Evolutionary conservation across 768 basidiomycete species (phyloP).

Genomic region (Macrolepiota dolichaula): DNA sequence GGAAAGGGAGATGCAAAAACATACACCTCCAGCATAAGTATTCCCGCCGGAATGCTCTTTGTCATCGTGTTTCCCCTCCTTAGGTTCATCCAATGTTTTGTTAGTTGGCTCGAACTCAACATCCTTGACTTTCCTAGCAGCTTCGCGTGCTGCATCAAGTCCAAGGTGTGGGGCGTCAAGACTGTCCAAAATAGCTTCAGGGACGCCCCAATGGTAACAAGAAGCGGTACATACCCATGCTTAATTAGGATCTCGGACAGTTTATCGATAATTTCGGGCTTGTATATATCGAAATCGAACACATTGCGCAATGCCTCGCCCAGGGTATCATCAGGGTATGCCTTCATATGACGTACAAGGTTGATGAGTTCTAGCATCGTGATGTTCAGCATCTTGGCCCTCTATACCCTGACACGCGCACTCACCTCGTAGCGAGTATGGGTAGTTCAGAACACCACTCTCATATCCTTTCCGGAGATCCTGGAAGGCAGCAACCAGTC

Average conservation of each 20-base stretch:
- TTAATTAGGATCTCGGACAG: constrained; percentile 54
- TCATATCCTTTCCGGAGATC: constrained; percentile 60
- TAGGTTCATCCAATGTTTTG: constrained; percentile 49
- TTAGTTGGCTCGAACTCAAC: constrained; percentile 54
- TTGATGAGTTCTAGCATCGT: constrained; percentile 54
- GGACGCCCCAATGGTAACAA: neutral
- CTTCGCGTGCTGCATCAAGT: constrained; percentile 54
- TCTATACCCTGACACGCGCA: neutral
- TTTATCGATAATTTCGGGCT: constrained; percentile 61
- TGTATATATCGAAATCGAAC: constrained; percentile 70
- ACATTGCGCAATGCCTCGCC: constrained; percentile 61
- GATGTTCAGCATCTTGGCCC: neutral
- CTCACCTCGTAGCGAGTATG: constrained; percentile 66
- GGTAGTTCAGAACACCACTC: constrained; percentile 54
- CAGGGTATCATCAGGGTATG: constrained; percentile 54
- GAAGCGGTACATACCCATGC: constrained; percentile 44
- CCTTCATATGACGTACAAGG: constrained; percentile 58
- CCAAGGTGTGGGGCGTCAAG: constrained; percentile 52
- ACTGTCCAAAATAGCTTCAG: constrained; percentile 23
- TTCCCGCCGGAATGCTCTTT: constrained; percentile 63
- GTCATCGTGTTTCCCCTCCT: constrained; percentile 61
- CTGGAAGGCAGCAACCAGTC: constrained; percentile 63
- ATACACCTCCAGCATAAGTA: constrained; percentile 63
- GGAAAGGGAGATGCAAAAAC: constrained; percentile 12
- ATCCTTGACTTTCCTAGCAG: constrained; percentile 49